Percentiles rank a stretch among this genome's conserved stretches.
Evolutionary conservation across 2,329 filamentous ascomycete species (phyloP).

Genomic region (Colletotrichum phormii): DNA sequence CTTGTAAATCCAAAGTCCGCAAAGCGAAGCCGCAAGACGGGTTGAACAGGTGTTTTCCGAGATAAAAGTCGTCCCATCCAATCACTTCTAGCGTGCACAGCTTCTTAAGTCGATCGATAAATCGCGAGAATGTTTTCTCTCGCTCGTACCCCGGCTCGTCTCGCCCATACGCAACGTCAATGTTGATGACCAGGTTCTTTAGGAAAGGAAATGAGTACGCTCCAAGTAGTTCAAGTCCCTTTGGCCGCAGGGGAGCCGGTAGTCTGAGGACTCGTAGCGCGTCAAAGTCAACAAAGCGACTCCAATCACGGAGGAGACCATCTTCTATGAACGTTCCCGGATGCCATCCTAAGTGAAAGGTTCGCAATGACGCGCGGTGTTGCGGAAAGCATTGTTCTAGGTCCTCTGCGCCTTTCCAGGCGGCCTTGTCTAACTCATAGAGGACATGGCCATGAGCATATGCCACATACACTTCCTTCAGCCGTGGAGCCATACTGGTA

Average conservation of each 20-base stretch:
- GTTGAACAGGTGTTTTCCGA: too few species aligned
- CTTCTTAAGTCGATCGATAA: too few species aligned
- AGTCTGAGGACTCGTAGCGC: not conserved
- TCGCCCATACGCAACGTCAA: too few species aligned
- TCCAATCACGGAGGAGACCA: not conserved
- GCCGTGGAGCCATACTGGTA: not conserved
- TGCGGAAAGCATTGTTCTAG: not conserved
- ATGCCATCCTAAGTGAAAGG: not conserved
- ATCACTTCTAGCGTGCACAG: too few species aligned
- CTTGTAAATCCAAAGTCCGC: too few species aligned
- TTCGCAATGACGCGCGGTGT: not conserved
- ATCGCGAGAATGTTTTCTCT: too few species aligned
- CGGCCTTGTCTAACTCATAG: not conserved
- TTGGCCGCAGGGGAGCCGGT: not conserved
- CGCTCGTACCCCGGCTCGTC: too few species aligned
- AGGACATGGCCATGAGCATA: not conserved
- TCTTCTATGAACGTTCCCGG: not conserved
- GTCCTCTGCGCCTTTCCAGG: not conserved
- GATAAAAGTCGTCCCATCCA: too few species aligned
- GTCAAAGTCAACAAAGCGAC: not conserved
- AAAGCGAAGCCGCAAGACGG: too few species aligned
- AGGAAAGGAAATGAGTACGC: too few species aligned
- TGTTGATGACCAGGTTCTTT: too few species aligned
- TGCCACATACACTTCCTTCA: not conserved
- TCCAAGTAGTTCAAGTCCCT: not conserved